Conservation (phyloP, 179 eudicot species). For the Actinidia arguta region DNA sequence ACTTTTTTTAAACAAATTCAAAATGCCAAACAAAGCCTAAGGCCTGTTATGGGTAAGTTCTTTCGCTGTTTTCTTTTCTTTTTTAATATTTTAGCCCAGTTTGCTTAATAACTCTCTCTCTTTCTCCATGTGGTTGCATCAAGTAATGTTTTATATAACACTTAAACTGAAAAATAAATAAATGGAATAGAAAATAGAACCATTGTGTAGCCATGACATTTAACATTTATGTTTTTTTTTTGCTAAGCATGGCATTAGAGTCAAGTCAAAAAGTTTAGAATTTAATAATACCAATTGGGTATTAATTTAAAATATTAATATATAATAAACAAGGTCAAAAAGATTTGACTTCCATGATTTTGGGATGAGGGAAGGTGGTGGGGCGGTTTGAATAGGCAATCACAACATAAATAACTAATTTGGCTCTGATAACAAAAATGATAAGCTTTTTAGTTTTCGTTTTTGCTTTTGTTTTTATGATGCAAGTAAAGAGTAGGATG, state of each 20-base stretch:
- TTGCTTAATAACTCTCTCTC: too few species aligned
- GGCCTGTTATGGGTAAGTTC: too few species aligned
- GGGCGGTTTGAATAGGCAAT: constrained; percentile 4
- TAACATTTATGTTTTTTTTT: neutral
- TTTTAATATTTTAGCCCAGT: too few species aligned
- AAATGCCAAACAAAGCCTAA: neutral
- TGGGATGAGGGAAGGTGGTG: neutral
- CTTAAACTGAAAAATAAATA: neutral
- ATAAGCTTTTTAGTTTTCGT: neutral
- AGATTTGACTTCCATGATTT: constrained; percentile 11
- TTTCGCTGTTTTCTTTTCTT: too few species aligned
- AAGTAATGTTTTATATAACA: too few species aligned
- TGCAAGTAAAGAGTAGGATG: neutral
- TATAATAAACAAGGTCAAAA: neutral
- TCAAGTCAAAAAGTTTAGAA: constrained; percentile 9
- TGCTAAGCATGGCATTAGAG: neutral
- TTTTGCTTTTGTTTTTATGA: neutral
- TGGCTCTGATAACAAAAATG: neutral
- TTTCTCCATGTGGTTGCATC: too few species aligned
- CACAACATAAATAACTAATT: neutral
- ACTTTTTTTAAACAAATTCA: neutral
- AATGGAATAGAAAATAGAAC: neutral
- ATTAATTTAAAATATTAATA: neutral
- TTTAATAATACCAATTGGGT: too few species aligned
- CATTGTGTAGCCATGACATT: neutral